phyloP scores from a whole-genome alignment of 495 filamentous ascomycete genomes.

The Aspergillus affinis region DNA sequence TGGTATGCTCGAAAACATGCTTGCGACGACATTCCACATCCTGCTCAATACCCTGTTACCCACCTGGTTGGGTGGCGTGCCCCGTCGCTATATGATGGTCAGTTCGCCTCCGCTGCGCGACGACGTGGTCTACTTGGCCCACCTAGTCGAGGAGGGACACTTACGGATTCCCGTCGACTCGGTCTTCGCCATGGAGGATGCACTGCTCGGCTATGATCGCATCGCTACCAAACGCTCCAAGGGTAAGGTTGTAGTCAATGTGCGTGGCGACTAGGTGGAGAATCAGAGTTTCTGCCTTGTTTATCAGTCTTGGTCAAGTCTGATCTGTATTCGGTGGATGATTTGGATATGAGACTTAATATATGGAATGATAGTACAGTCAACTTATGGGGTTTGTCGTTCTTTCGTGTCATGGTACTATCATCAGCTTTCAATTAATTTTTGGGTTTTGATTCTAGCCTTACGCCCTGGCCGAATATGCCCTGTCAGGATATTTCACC shows the following conservation, averaged over 20 bases:
- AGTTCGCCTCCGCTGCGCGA: not conserved
- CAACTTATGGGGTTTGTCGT: too few relatives aligned
- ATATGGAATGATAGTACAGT: too few relatives aligned
- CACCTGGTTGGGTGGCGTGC: not conserved
- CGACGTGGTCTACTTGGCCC: not conserved
- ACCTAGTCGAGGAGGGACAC: not conserved
- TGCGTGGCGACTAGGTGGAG: not conserved
- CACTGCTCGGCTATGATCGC: not conserved
- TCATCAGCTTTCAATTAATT: too few relatives aligned
- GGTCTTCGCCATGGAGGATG: not conserved
- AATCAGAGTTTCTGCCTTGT: too few relatives aligned
- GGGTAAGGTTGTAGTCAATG: not conserved
- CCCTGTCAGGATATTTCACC: too few relatives aligned
- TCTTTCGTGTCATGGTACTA: too few relatives aligned
- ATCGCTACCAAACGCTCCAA: not conserved
- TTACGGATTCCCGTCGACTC: not conserved
- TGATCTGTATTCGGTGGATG: too few relatives aligned
- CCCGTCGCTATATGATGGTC: not conserved
- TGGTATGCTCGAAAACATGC: not conserved
- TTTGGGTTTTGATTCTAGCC: too few relatives aligned
- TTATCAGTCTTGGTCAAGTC: too few relatives aligned
- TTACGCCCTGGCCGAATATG: too few relatives aligned
- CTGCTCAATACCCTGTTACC: not conserved
- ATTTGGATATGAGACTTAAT: too few relatives aligned
- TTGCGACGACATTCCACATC: not conserved